Evolutionary conservation across 257 asterid species (phyloP).

Genomic region (Nicotiana otophora): DNA sequence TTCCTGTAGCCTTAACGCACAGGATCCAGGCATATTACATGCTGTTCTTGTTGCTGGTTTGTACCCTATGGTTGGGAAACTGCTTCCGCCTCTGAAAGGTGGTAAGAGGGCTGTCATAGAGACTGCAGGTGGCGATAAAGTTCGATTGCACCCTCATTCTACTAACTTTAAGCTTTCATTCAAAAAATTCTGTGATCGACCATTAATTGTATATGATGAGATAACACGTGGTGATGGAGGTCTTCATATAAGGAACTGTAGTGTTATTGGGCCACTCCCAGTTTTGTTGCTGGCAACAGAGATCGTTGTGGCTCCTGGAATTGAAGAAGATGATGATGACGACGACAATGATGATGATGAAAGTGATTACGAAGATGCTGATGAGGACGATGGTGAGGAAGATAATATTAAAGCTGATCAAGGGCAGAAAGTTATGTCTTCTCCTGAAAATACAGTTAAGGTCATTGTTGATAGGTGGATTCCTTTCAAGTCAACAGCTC

Average conservation of each 20-base stretch:
- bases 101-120: conserved; percentile 45
- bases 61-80: conserved; percentile 82
- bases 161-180: conserved; percentile 38
- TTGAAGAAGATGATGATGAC: conserved; percentile 36
- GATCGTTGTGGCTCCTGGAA: conserved; percentile 62
- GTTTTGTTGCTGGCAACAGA: conserved; percentile 68
- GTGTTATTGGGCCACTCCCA: conserved; percentile 68
- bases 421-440: conserved; percentile 57
- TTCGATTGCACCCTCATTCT: conserved; percentile 62
- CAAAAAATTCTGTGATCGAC: conserved; percentile 23
- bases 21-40: conserved; percentile 72
- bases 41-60: conserved; percentile 73
- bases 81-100: conserved; percentile 36
- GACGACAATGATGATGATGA: conserved; percentile 43
- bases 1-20: conserved; percentile 58
- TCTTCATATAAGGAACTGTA: conserved; percentile 53
- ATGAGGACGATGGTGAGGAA: conserved; percentile 31
- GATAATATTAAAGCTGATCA: conserved; percentile 17
- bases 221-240: conserved; percentile 86
- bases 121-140: conserved; percentile 72
- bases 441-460: conserved; percentile 60
- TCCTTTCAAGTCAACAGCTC: conserved; percentile 63
- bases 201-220: conserved; percentile 70
- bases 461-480: conserved; percentile 78
- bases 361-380: conserved; percentile 35